phyloP scores from a whole-genome alignment of 352 stramenopile genomes.

The Pseudoperonospora humuli region DNA sequence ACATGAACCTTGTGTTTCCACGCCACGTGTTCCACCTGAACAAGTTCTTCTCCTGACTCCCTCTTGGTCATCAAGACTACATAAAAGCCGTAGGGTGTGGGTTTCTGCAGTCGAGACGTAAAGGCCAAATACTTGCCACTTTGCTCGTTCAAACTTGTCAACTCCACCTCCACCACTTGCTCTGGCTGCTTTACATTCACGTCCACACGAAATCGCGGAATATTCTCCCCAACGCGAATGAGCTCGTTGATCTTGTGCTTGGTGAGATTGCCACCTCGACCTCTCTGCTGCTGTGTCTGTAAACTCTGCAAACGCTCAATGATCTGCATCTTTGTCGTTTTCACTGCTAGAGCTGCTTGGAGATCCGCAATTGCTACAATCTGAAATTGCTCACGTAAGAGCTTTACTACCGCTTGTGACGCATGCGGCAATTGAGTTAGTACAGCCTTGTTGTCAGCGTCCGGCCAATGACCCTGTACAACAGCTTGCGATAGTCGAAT shows the following conservation, averaged over 20 bases:
- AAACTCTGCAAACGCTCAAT: slow-evolving; percentile 25
- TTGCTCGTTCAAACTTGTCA: slow-evolving; percentile 29
- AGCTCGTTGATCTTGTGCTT: slow-evolving; percentile 43
- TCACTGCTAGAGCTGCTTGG: slow-evolving; percentile 24
- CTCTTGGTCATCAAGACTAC: slow-evolving; percentile 40
- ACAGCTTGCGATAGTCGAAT: slow-evolving; percentile 52
- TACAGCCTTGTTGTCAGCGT: slow-evolving; percentile 7
- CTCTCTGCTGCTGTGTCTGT: slow-evolving; percentile 11
- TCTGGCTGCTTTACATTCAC: slow-evolving; percentile 20
- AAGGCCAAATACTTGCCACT: slow-evolving; percentile 23
- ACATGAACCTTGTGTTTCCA: slow-evolving; percentile 36
- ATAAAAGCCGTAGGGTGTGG: slow-evolving; percentile 68
- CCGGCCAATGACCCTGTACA: slow-evolving; percentile 45
- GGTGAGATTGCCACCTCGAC: slow-evolving; percentile 12
- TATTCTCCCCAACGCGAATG: slow-evolving; percentile 28
- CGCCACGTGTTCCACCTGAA: slow-evolving; percentile 57
- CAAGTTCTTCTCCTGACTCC: slow-evolving; percentile 15
- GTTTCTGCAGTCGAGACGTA: slow-evolving; percentile 47
- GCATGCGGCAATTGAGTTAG: slow-evolving; percentile 46
- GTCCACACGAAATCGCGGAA: slow-evolving; percentile 35
- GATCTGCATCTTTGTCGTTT: slow-evolving; percentile 27
- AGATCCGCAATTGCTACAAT: slow-evolving; percentile 27
- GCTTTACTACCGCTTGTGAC: slow-evolving; percentile 20
- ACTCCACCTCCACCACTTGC: slow-evolving; percentile 27
- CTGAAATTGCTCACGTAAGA: slow-evolving; percentile 22